phyloP scores from a whole-genome alignment of 1,284 basidiomycete species.

The Phlebopus sp. region DNA sequence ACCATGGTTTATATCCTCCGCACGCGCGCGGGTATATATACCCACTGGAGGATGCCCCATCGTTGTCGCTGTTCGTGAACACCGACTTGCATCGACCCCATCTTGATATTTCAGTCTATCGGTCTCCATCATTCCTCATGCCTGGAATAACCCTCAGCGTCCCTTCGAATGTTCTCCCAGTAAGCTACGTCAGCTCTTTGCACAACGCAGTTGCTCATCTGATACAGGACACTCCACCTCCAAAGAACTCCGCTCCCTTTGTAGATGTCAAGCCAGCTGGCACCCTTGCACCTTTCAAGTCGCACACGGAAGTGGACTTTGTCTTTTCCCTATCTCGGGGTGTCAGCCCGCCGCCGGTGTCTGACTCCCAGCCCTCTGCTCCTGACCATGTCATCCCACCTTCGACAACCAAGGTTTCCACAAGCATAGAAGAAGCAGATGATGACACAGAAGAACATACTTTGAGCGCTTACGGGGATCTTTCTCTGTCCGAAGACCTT shows the following conservation, averaged over 20 bases:
- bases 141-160: not conserved
- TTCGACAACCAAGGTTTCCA: not conserved
- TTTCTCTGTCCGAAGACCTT: conserved; percentile 19
- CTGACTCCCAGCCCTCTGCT: not conserved
- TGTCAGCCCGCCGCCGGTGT: not conserved
- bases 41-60: not conserved
- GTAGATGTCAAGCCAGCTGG: not conserved
- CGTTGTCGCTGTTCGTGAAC: no score
- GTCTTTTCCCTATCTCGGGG: not conserved
- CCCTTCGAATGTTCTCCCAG: conserved; percentile 6
- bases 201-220: not conserved
- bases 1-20: conserved; percentile 14
- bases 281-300: not conserved
- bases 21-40: conserved; percentile 16
- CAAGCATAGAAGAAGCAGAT: conserved; percentile 2
- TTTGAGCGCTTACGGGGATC: conserved; percentile 27
- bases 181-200: conserved; percentile 2
- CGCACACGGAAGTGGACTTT: not conserved
- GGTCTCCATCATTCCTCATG: no score
- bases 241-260: not conserved
- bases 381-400: not conserved
- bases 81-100: no score
- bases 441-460: conserved; percentile 26
- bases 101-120: not conserved
- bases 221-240: conserved; percentile 9